These are phyloP conservation scores for bread wheat (Triticum aestivum) DNA, from an alignment of 176 grass and related monocot genomes.

Conservation along the genomic window IWGSC_CS_RefSeq_v2.1 NC_057805.1:443127021-443127520, in stretches of 20 bases:
- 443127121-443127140: background rate
- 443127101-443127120: background rate
- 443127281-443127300: background rate
- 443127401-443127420: conserved; percentile 73
- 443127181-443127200: background rate
- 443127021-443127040: background rate
- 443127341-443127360: conserved; percentile 72
- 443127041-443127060: background rate
- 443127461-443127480: conserved; percentile 1
- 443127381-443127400: conserved; percentile 66
- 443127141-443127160: background rate
- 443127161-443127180: background rate
- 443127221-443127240: background rate
- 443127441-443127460: conserved; percentile 85
- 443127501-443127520: background rate
- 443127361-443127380: conserved; percentile 85
- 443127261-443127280: background rate
- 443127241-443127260: background rate
- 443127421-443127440: conserved; percentile 80
- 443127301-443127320: conserved; percentile 75
- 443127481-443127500: background rate
- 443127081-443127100: background rate
- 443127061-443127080: background rate
- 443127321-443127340: conserved; percentile 85
- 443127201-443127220: background rate